phyloP scores from a whole-genome alignment of 345 rosid species.

The Cardamine occulta region DNA sequence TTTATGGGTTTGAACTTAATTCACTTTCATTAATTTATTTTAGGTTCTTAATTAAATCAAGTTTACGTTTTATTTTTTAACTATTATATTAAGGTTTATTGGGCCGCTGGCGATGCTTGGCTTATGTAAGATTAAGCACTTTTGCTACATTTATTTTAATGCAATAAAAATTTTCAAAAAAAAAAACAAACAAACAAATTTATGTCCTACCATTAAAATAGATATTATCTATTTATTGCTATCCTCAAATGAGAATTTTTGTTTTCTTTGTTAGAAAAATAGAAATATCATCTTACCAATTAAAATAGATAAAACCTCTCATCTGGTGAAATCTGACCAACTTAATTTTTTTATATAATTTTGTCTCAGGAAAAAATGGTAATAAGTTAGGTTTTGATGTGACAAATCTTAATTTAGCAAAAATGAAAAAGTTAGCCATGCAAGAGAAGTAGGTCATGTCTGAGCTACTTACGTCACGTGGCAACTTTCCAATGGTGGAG shows the following conservation, averaged over 20 bases:
- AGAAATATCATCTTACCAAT: neutral
- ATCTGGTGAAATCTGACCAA: neutral
- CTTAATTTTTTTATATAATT: neutral
- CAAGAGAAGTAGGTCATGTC: conserved; percentile 27
- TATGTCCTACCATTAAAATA: neutral
- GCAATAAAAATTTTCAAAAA: no score
- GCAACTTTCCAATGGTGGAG: neutral
- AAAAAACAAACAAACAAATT: no score
- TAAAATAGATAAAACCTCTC: neutral
- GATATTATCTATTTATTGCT: neutral
- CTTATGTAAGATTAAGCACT: no score
- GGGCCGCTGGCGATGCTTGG: no score
- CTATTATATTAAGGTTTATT: no score
- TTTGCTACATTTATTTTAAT: no score
- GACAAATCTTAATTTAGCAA: conserved; percentile 10
- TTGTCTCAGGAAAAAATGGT: neutral
- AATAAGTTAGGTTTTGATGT: conserved; percentile 35
- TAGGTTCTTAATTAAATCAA: no score
- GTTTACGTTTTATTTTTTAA: no score
- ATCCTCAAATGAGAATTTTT: neutral
- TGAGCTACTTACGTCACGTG: conserved; percentile 9
- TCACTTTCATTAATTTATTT: no score
- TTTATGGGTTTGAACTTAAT: no score
- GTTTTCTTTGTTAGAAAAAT: neutral
- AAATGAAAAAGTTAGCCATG: conserved; percentile 2